Conservation (phyloP, 768 basidiomycete genomes). For the Termitomyces sp. region DNA sequence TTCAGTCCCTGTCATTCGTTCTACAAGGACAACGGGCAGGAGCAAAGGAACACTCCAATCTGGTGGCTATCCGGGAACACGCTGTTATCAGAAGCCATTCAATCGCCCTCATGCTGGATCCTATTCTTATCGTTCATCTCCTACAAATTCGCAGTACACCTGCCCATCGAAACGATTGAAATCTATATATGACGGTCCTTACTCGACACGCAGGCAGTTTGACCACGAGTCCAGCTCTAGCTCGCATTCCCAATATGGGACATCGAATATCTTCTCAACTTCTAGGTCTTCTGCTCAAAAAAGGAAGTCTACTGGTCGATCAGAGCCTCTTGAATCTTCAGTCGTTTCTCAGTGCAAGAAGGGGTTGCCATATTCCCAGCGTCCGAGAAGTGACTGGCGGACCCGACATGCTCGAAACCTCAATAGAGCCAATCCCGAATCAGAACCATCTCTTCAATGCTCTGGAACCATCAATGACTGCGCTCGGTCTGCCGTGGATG, state of each 20-base stretch:
- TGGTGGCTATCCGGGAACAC: background rate
- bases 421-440: background rate
- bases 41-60: background rate
- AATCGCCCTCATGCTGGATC: background rate
- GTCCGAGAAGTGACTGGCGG: conserved; percentile 7
- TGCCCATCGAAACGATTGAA: background rate
- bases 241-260: background rate
- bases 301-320: background rate
- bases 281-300: background rate
- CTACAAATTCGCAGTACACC: background rate
- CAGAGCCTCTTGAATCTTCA: conserved; percentile 6
- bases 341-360: conserved; percentile 11
- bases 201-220: conserved; percentile 10
- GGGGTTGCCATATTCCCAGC: conserved; percentile 3
- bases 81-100: conserved; percentile 1
- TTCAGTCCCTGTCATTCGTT: conserved; percentile 10
- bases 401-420: conserved; percentile 4
- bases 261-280: background rate
- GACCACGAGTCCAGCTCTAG: background rate
- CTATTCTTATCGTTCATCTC: conserved; percentile 2
- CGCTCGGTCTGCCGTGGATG: conserved; percentile 1
- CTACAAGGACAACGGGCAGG: background rate
- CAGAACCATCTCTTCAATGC: conserved; percentile 4
- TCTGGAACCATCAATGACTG: conserved; percentile 2
- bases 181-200: background rate